These are phyloP conservation scores for Polygonum maritimum DNA, from an alignment of 148 eudicot species.

Conservation along the genomic window DNA sequence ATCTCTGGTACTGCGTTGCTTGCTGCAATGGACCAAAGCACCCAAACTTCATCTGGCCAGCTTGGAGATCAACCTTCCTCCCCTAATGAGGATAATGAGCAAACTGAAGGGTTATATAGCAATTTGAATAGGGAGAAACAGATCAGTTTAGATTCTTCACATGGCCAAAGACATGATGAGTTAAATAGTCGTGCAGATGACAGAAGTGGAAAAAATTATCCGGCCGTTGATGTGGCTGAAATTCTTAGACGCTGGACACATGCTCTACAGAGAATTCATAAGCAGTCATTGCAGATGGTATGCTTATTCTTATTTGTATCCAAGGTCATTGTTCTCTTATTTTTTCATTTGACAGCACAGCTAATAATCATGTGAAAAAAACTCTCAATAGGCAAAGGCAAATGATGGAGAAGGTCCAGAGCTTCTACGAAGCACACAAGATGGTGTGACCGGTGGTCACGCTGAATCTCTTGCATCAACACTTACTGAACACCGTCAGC, in stretches of 20 bases:
- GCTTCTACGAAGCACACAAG: constrained; percentile 67
- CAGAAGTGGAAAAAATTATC: constrained; percentile 61
- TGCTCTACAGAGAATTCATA: constrained; percentile 93
- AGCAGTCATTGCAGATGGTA: constrained; percentile 94
- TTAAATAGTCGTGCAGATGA: constrained; percentile 53
- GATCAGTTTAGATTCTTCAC: constrained; percentile 32
- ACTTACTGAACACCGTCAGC: constrained; percentile 90
- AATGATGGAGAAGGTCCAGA: constrained; percentile 98
- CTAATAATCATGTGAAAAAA: background rate
- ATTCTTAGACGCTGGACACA: constrained; percentile 96
- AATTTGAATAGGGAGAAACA: constrained; percentile 39
- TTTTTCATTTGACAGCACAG: background rate
- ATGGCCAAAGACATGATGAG: constrained; percentile 43
- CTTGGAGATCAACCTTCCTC: constrained; percentile 36
- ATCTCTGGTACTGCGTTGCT: constrained; percentile 94
- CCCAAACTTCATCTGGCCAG: constrained; percentile 35
- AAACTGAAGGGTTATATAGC: constrained; percentile 39
- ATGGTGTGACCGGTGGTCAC: constrained; percentile 66
- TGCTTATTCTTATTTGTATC: constrained; percentile 6
- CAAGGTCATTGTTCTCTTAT: background rate
- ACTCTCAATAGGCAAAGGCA: constrained; percentile 59
- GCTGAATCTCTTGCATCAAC: constrained; percentile 87
- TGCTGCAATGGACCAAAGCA: constrained; percentile 94
- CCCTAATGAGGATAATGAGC: constrained; percentile 40
- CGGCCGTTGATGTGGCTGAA: constrained; percentile 94